Conservation (phyloP, 2,329 filamentous ascomycete genomes). For the Parastagonospora nodorum region DNA sequence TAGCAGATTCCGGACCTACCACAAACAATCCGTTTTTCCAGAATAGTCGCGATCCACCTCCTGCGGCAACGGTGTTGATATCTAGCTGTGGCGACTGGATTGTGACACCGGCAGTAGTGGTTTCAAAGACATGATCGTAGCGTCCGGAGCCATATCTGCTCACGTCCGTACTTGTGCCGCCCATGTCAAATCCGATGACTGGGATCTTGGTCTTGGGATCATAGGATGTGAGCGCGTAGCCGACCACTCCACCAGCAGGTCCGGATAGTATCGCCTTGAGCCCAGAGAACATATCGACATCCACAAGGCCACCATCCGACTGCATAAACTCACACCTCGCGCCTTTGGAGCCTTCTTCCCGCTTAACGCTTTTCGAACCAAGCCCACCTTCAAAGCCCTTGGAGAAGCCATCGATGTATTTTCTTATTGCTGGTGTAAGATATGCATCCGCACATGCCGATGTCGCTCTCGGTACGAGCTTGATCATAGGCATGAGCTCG, state of each 20-base stretch:
- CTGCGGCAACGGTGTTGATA: slow-evolving; percentile 93
- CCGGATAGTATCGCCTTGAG: slow-evolving; percentile 85
- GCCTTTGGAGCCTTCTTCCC: slow-evolving; percentile 66
- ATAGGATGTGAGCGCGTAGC: slow-evolving; percentile 89
- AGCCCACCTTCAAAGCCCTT: slow-evolving; percentile 80
- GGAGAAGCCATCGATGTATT: slow-evolving; percentile 78
- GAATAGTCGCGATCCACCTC: slow-evolving; percentile 82
- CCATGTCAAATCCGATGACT: slow-evolving; percentile 96
- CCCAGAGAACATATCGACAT: slow-evolving; percentile 82
- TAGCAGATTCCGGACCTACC: slow-evolving; percentile 86
- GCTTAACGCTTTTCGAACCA: slow-evolving; percentile 74
- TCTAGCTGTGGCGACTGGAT: slow-evolving; percentile 56
- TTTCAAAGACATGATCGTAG: slow-evolving; percentile 94
- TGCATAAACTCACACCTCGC: slow-evolving; percentile 96
- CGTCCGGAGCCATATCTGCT: slow-evolving; percentile 83
- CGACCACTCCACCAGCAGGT: slow-evolving; percentile 90
- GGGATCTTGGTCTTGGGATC: slow-evolving; percentile 80
- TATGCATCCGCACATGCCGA: slow-evolving; percentile 82
- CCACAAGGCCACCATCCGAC: slow-evolving; percentile 73
- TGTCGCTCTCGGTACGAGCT: slow-evolving; percentile 74
- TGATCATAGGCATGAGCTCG: slow-evolving; percentile 87
- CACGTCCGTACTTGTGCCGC: slow-evolving; percentile 89
- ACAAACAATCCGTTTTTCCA: slow-evolving; percentile 90
- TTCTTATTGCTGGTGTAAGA: slow-evolving; percentile 77
- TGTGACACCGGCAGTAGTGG: slow-evolving; percentile 75